Percentiles rank a stretch among this genome's conserved stretches.
These are phyloP conservation scores for Didymella exigua DNA, from an alignment of 2,329 filamentous ascomycete genomes.

Conservation along the genomic window DNA sequence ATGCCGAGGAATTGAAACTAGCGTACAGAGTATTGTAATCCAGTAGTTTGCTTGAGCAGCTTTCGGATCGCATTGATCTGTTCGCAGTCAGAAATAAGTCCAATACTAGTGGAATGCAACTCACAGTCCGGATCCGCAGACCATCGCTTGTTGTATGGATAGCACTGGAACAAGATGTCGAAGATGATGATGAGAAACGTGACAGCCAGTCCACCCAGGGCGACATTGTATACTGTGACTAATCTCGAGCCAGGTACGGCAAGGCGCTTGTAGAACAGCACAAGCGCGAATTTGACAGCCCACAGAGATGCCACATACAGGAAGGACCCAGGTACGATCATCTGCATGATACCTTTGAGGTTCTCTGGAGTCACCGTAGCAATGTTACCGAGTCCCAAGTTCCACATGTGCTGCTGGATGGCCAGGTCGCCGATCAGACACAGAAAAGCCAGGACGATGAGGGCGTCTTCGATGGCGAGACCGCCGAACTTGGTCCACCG, in stretches of 20 bases:
- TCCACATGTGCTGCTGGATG: slow-evolving; percentile 46
- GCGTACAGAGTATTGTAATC: slow-evolving; percentile 30
- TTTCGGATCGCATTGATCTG: slow-evolving; percentile 29
- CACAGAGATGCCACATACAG: slow-evolving; percentile 51
- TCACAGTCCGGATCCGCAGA: slow-evolving; percentile 26
- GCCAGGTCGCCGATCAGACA: slow-evolving; percentile 42
- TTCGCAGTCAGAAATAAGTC: slow-evolving; percentile 9
- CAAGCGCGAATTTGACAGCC: slow-evolving; percentile 51
- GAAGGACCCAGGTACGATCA: slow-evolving; percentile 51
- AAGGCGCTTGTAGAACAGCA: slow-evolving; percentile 52
- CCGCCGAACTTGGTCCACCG: slow-evolving; percentile 37
- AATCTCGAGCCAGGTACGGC: slow-evolving; percentile 46
- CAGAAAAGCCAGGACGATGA: slow-evolving; percentile 36
- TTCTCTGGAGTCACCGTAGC: slow-evolving; percentile 21
- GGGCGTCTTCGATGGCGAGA: slow-evolving; percentile 40
- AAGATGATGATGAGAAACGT: slow-evolving; percentile 48
- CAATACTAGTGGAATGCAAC: background rate
- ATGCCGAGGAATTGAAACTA: background rate
- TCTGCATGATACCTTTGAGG: slow-evolving; percentile 35
- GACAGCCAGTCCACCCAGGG: slow-evolving; percentile 38
- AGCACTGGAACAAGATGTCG: slow-evolving; percentile 51
- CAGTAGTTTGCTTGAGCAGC: slow-evolving; percentile 29
- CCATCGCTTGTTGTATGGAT: slow-evolving; percentile 41
- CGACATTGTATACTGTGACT: slow-evolving; percentile 48
- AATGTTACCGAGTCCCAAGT: slow-evolving; percentile 36